These are phyloP conservation scores for Candida khao-thaluensis DNA, from an alignment of 805 yeast genomes.

Conservation along the genomic window DNA sequence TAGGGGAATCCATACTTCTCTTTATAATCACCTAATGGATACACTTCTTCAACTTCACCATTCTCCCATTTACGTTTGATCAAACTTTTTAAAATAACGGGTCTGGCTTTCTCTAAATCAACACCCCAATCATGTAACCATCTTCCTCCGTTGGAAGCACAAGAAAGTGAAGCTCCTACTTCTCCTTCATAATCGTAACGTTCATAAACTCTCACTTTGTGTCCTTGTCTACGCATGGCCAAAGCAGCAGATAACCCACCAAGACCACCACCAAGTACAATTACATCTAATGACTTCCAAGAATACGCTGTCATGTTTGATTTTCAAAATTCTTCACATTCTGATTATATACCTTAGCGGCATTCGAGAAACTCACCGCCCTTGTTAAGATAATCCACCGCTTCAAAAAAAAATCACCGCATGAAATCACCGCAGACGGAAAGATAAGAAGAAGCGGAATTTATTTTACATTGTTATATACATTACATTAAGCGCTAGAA, in stretches of 20 bases:
- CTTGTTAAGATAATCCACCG: too few species aligned
- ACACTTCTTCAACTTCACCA: slow-evolving; percentile 21
- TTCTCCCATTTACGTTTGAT: slow-evolving; percentile 23
- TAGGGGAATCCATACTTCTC: slow-evolving; percentile 26
- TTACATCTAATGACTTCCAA: slow-evolving; percentile 20
- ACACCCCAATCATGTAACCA: slow-evolving; percentile 26
- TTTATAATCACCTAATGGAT: slow-evolving; percentile 27
- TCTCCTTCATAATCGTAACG: slow-evolving; percentile 28
- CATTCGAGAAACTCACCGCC: slow-evolving; percentile 1
- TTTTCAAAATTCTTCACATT: background rate
- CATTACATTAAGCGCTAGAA: too few species aligned
- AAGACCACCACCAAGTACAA: slow-evolving; percentile 26
- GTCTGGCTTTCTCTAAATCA: slow-evolving; percentile 21
- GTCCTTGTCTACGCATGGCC: slow-evolving; percentile 24
- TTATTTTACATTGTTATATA: too few species aligned
- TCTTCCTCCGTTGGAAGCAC: slow-evolving; percentile 30
- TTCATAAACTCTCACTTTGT: slow-evolving; percentile 24
- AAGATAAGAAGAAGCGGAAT: too few species aligned
- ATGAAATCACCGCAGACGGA: too few species aligned
- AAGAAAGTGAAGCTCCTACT: slow-evolving; percentile 29
- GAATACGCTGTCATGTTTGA: slow-evolving; percentile 6
- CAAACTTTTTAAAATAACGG: slow-evolving; percentile 23
- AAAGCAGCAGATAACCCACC: slow-evolving; percentile 26
- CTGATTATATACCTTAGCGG: background rate
- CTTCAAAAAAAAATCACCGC: too few species aligned